Percentiles rank a stretch among this genome's conserved stretches.
Evolutionary conservation across 2,329 filamentous ascomycete genomes (phyloP).

Genomic region (Pyricularia sp.): DNA sequence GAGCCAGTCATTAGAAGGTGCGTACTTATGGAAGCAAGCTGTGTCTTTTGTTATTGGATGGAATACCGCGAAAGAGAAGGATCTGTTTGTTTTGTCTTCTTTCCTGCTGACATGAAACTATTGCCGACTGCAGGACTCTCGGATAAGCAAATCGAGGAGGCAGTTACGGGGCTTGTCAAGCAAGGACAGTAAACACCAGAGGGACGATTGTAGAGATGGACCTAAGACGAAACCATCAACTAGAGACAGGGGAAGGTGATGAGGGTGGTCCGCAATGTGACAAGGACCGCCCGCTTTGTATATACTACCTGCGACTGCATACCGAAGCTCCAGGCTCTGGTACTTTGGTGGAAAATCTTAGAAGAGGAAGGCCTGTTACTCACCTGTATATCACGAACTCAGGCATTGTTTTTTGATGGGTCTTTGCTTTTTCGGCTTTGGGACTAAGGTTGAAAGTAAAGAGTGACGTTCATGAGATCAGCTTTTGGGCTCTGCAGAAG

Average conservation of each 20-base stretch:
- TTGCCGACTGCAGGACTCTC: conserved; percentile 27
- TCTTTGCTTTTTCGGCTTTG: neutral
- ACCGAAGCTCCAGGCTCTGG: neutral
- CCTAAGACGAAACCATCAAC: neutral
- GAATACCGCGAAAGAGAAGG: neutral
- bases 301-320: neutral
- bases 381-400: neutral
- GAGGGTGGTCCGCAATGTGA: neutral
- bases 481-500: neutral
- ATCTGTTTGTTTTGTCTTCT: too few species aligned
- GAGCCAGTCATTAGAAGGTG: conserved; percentile 41
- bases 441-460: neutral
- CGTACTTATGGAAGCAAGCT: too few species aligned
- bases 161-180: conserved; percentile 42
- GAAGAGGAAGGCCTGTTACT: neutral
- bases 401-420: neutral
- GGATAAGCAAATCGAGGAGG: conserved; percentile 49
- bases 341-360: neutral
- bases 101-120: conserved; percentile 5
- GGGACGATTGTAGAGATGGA: too few species aligned
- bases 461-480: neutral
- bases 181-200: conserved; percentile 4
- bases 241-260: neutral
- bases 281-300: neutral
- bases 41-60: neutral